These are phyloP conservation scores for Macrotyloma uniflorum DNA, from an alignment of 306 rosid species.

Conservation along the genomic window DNA sequence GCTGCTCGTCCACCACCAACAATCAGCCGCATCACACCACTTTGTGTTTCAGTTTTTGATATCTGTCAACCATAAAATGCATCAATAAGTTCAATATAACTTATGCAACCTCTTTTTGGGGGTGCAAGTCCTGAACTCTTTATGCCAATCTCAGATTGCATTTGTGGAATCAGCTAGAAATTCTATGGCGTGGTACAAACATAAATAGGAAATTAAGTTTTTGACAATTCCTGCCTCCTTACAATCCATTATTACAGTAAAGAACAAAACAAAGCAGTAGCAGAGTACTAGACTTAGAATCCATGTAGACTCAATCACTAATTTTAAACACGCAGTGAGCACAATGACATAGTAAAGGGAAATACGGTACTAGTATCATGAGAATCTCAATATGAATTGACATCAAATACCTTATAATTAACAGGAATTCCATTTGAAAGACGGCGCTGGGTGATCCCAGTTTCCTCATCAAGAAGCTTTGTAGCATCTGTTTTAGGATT, in stretches of 20 bases:
- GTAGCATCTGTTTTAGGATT: conserved; percentile 59
- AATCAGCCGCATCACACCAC: conserved; percentile 97
- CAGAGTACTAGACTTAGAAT: background rate
- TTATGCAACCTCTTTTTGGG: background rate
- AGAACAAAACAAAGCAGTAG: conserved; percentile 17
- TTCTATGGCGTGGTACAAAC: conserved; percentile 2
- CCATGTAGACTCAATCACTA: conserved; percentile 2
- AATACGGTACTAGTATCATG: conserved; percentile 14
- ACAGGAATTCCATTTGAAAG: conserved; percentile 92
- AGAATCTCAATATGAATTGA: conserved; percentile 28
- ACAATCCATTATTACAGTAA: conserved; percentile 4
- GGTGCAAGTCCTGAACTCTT: background rate
- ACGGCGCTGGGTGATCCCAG: conserved; percentile 80
- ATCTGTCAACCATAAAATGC: conserved; percentile 54
- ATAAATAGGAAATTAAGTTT: background rate
- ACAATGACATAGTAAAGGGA: conserved; percentile 24
- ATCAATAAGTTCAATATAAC: conserved; percentile 13
- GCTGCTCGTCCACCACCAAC: conserved; percentile 99
- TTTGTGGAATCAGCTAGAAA: conserved; percentile 20
- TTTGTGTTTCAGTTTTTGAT: conserved; percentile 85
- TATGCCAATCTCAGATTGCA: conserved; percentile 25
- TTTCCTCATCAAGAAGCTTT: conserved; percentile 80
- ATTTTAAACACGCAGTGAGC: background rate
- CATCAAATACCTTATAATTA: conserved; percentile 81
- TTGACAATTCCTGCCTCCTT: background rate